Percentiles rank a stretch among this genome's conserved stretches.
Evolutionary conservation across 495 filamentous ascomycete genomes (phyloP).

Genomic region (Aspergillus funiculosus): DNA sequence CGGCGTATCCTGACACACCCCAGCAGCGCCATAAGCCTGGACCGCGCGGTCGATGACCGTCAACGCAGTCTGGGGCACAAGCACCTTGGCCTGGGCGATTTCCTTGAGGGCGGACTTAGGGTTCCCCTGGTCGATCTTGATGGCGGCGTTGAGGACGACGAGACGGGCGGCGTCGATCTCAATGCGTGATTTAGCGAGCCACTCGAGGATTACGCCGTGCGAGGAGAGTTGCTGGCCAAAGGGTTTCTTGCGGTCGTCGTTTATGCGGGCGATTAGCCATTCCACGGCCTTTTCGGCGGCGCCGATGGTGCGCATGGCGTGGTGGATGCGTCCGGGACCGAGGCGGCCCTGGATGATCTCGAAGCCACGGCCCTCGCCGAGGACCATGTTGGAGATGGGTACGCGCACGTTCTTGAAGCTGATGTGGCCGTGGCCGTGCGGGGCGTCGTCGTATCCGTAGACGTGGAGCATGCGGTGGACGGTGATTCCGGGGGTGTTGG

Average conservation of each 20-base stretch:
- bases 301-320: constrained; percentile 88
- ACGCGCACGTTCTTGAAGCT: constrained; percentile 81
- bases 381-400: constrained; percentile 68
- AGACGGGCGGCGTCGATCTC: constrained; percentile 86
- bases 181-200: constrained; percentile 83
- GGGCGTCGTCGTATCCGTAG: constrained; percentile 92
- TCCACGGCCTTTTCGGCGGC: constrained; percentile 78
- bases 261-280: constrained; percentile 84
- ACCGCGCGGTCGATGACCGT: constrained; percentile 82
- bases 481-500: constrained; percentile 67
- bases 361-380: constrained; percentile 89
- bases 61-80: constrained; percentile 70
- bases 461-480: constrained; percentile 82
- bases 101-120: constrained; percentile 76
- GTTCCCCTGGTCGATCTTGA: constrained; percentile 78
- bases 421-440: constrained; percentile 88
- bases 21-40: constrained; percentile 78
- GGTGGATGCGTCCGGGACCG: constrained; percentile 88
- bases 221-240: constrained; percentile 75
- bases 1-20: constrained; percentile 86
- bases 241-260: constrained; percentile 77
- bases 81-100: constrained; percentile 83
- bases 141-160: constrained; percentile 81
- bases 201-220: constrained; percentile 89
- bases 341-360: constrained; percentile 94